Conservation (phyloP, 2,329 filamentous ascomycete genomes). For the Tolypocladium cylindrosporum region DNA sequence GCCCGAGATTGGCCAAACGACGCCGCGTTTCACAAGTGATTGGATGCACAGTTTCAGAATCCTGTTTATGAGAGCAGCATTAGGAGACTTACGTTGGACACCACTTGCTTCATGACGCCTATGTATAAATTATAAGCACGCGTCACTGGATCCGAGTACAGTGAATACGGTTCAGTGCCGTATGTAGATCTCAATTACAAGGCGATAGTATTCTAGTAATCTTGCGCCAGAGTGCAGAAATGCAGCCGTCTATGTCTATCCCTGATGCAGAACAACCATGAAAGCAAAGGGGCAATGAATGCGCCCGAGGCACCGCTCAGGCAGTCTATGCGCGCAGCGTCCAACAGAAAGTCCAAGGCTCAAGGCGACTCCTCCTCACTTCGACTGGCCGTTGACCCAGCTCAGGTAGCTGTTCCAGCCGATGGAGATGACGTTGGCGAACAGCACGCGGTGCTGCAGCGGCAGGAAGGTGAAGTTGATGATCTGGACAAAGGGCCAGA, state of each 20-base stretch:
- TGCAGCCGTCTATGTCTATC: background rate
- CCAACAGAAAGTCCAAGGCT: background rate
- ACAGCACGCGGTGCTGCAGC: conserved; percentile 69
- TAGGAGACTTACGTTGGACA: background rate
- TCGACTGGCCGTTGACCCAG: conserved; percentile 42
- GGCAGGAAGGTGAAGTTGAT: conserved; percentile 85
- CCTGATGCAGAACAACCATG: background rate
- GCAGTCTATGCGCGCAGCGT: background rate
- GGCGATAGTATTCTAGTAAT: background rate
- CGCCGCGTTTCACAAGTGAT: background rate
- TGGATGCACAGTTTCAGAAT: background rate
- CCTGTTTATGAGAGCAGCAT: too few species aligned
- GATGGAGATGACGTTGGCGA: conserved; percentile 72
- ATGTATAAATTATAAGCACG: too few species aligned
- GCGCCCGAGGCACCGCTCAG: background rate
- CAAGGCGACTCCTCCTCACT: background rate
- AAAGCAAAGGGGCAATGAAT: background rate
- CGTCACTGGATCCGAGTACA: too few species aligned
- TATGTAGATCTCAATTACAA: background rate
- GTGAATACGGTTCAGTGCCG: background rate
- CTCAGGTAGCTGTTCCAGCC: conserved; percentile 59
- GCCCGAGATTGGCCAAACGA: background rate
- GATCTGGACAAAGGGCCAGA: conserved; percentile 81
- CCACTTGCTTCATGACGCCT: background rate
- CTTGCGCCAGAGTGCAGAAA: background rate